Conservation (phyloP, 139 green algal genomes). For the Chlamydomonas sphaeroides region DNA sequence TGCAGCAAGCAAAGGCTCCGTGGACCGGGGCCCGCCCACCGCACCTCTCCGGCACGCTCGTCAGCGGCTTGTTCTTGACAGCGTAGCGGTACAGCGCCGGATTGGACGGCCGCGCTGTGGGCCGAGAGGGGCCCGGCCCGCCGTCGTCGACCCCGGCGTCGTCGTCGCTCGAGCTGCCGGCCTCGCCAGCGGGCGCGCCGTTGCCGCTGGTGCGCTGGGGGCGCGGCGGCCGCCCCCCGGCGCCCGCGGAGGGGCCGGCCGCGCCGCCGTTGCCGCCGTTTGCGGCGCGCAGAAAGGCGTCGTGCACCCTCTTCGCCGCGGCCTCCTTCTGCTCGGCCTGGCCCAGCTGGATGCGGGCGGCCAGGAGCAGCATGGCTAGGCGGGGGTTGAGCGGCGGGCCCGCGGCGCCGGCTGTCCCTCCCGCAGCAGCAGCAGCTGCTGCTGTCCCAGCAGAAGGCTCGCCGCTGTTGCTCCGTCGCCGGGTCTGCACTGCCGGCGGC, state of each 20-base stretch:
- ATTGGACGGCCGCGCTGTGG: neutral
- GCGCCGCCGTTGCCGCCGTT: neutral
- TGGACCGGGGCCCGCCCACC: too few species aligned
- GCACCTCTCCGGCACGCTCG: neutral
- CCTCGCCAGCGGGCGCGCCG: neutral
- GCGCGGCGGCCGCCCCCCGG: neutral
- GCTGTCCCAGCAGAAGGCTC: too few species aligned
- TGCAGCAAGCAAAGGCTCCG: too few species aligned
- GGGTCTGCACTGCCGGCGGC: too few species aligned
- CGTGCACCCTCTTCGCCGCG: neutral
- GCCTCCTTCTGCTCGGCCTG: neutral
- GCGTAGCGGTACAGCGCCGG: constrained; percentile 25
- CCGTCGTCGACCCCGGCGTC: neutral
- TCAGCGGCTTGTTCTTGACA: constrained; percentile 41
- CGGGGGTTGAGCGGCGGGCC: too few species aligned
- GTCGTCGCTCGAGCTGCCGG: constrained; percentile 18
- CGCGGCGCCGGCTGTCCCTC: too few species aligned
- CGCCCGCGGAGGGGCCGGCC: neutral
- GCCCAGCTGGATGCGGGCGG: neutral
- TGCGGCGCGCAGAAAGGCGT: neutral
- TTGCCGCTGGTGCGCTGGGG: neutral
- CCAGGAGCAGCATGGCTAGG: neutral
- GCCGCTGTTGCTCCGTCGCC: too few species aligned
- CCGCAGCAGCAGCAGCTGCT: too few species aligned
- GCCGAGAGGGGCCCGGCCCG: neutral